Percentiles rank a stretch among this genome's conserved stretches.
Conservation (phyloP, 768 basidiomycete genomes). For the Phaeotremella skinneri region DNA sequence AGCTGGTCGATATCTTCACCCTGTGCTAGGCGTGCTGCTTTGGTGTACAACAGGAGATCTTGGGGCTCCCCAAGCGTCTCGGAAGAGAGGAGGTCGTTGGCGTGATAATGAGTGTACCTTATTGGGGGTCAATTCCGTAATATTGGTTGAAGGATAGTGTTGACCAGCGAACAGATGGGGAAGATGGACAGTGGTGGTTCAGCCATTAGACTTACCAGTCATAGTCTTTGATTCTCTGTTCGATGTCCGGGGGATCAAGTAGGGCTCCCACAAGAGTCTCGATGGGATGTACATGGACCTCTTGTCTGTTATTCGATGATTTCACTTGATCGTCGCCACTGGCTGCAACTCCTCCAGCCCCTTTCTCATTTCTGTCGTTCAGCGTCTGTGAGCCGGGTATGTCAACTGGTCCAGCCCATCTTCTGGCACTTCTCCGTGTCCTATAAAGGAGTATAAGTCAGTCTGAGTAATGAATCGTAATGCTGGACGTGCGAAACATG, state of each 20-base stretch:
- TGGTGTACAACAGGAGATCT: slow-evolving; percentile 44
- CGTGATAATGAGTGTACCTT: slow-evolving; percentile 44
- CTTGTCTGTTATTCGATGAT: slow-evolving; percentile 48
- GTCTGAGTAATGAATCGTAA: neutral
- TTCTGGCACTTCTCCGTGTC: slow-evolving; percentile 18
- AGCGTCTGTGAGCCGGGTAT: slow-evolving; percentile 22
- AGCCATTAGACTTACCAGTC: slow-evolving; percentile 57
- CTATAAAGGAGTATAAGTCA: slow-evolving; percentile 6
- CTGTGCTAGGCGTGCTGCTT: slow-evolving; percentile 31
- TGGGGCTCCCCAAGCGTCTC: slow-evolving; percentile 43
- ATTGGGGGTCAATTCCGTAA: neutral
- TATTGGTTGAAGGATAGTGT: slow-evolving; percentile 23
- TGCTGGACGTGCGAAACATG: neutral
- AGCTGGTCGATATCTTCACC: slow-evolving; percentile 27
- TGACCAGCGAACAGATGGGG: slow-evolving; percentile 70
- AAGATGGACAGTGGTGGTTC: slow-evolving; percentile 63
- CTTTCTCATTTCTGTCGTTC: slow-evolving; percentile 61
- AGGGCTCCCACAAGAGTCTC: slow-evolving; percentile 61
- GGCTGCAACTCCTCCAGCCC: slow-evolving; percentile 53
- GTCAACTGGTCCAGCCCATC: slow-evolving; percentile 18
- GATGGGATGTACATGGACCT: slow-evolving; percentile 54
- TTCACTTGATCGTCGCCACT: slow-evolving; percentile 39
- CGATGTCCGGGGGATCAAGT: slow-evolving; percentile 39
- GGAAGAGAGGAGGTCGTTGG: slow-evolving; percentile 36
- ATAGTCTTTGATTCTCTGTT: slow-evolving; percentile 36